Evolutionary conservation across 2,329 filamentous ascomycete species (phyloP), one percentile per base, ranked within the genome.

Genomic region (Colletotrichum falcatum): DNA sequence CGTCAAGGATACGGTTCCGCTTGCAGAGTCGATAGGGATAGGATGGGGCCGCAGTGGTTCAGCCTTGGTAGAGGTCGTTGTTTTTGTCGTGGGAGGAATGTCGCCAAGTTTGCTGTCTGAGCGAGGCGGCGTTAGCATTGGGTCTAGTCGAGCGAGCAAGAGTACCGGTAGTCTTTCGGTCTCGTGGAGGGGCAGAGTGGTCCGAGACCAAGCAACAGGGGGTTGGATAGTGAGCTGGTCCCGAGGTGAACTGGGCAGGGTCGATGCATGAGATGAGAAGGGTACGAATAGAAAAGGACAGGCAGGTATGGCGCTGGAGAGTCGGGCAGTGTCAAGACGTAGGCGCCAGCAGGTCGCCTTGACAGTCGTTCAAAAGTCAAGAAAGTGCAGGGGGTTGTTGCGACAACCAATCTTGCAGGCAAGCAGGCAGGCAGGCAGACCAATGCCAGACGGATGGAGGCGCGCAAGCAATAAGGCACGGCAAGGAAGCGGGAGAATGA

Each of bases 141-240:
- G 20, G 56, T 16, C 44, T 28, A 42, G 56, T 16, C 44, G n/a
- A 42, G 46, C 48, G 26, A n/a, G 42, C 33, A 23, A 49, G 20
- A 26, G 30, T n/a, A n/a, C n/a, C n/a, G n/a, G n/a, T n/a, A 53
- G 60, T 58, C 59, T 37, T 30, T 58, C 18, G 23, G 67, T 30
- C 56, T 61, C 58, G 56, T 66, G 64, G 64, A 70, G 64, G 67
- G 67, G 67, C 64, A 49, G 44, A 46, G 53, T 67, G 67, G 58
- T 61, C 64, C 64, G 67, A 70, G 64, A 53, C 64, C n/a, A n/a
- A n/a, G n/a, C 64, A 64, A 67, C 67, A 63, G 49, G 56, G 63
- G 58, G 56, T 48, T 58, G 54, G 53, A 35, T 7, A 67, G 33
- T 51, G 33, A 46, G 49, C 55, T 58, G 67, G 63, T 64, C 37